Percentiles rank a stretch among this genome's conserved stretches.
These are phyloP conservation scores for Backusella morwellensis DNA, from an alignment of 192 early-diverging fungal species.

Conservation along the genomic window DNA sequence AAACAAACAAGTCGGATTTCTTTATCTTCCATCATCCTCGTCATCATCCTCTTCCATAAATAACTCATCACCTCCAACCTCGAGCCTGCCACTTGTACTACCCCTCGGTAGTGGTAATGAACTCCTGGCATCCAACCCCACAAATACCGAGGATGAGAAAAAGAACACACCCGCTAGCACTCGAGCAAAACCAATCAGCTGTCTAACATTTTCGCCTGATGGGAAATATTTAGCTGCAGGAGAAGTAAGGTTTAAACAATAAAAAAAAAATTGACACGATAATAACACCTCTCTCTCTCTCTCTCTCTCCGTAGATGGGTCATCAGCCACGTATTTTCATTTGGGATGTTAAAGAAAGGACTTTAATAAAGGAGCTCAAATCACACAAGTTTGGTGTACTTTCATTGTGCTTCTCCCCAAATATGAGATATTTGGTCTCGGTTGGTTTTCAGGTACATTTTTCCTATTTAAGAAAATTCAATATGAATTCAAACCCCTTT, in stretches of 20 bases:
- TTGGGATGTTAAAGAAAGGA: slow-evolving; percentile 57
- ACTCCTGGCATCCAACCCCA: neutral
- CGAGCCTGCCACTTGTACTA: slow-evolving; percentile 6
- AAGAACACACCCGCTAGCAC: slow-evolving; percentile 29
- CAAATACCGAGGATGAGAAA: slow-evolving; percentile 19
- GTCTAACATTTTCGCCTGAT: slow-evolving; percentile 68
- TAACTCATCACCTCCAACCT: neutral
- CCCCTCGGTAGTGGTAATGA: slow-evolving; percentile 9
- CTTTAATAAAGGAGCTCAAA: slow-evolving; percentile 56
- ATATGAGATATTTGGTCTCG: slow-evolving; percentile 65
- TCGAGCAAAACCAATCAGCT: slow-evolving; percentile 67
- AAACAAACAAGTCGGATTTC: slow-evolving; percentile 63
- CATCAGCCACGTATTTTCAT: slow-evolving; percentile 78
- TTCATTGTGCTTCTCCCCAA: slow-evolving; percentile 69
- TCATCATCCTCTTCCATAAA: neutral
- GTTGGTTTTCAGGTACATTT: slow-evolving; percentile 67
- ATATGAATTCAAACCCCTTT: neutral
- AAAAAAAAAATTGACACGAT: neutral
- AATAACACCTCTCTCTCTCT: neutral
- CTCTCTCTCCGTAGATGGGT: slow-evolving; percentile 48
- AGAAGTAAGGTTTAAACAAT: slow-evolving; percentile 49
- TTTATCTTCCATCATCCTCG: slow-evolving; percentile 33
- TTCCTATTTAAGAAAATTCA: neutral
- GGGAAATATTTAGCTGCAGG: slow-evolving; percentile 73
- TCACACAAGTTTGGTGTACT: slow-evolving; percentile 81